Conservation (phyloP, 169 alveolate genomes). For the Plasmodium knowlesi region DNA sequence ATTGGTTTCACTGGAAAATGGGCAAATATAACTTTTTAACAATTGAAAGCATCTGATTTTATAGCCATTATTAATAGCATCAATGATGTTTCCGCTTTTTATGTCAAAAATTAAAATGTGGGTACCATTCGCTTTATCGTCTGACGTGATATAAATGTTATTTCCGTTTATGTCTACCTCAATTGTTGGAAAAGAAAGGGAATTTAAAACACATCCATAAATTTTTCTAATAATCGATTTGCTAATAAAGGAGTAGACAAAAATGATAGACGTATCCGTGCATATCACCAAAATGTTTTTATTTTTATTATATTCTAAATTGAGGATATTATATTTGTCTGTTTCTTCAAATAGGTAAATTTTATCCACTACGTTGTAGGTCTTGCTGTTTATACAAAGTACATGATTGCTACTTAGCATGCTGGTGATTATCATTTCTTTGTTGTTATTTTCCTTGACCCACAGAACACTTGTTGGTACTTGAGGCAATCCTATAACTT, state of each 20-base stretch:
- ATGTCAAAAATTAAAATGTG: constrained; percentile 70
- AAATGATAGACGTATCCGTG: constrained; percentile 62
- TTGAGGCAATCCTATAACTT: constrained; percentile 61
- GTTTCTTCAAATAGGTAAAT: constrained; percentile 22
- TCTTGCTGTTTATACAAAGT: constrained; percentile 43
- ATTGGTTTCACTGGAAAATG: constrained; percentile 16
- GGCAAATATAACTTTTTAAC: constrained; percentile 55
- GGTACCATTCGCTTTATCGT: constrained; percentile 47
- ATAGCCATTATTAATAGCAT: constrained; percentile 59
- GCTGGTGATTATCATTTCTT: constrained; percentile 24
- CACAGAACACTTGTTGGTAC: constrained; percentile 57
- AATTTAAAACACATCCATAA: constrained; percentile 70
- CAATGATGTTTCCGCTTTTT: constrained; percentile 68
- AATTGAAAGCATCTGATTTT: constrained; percentile 66
- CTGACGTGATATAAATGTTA: constrained; percentile 63
- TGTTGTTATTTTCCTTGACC: constrained; percentile 25
- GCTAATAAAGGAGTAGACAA: constrained; percentile 58
- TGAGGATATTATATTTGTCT: constrained; percentile 55
- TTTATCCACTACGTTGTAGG: constrained; percentile 32
- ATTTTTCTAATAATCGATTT: constrained; percentile 40
- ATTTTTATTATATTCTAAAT: constrained; percentile 40
- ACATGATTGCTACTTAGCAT: constrained; percentile 55
- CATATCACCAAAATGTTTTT: constrained; percentile 66
- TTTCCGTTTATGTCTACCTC: constrained; percentile 57
- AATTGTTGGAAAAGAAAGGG: constrained; percentile 66